A percentile compares a stretch with the other conserved stretches of the same genome.
Evolutionary conservation across 2,329 filamentous ascomycete genomes (phyloP).

Genomic region (Chrysoporthe deuterocubensis): DNA sequence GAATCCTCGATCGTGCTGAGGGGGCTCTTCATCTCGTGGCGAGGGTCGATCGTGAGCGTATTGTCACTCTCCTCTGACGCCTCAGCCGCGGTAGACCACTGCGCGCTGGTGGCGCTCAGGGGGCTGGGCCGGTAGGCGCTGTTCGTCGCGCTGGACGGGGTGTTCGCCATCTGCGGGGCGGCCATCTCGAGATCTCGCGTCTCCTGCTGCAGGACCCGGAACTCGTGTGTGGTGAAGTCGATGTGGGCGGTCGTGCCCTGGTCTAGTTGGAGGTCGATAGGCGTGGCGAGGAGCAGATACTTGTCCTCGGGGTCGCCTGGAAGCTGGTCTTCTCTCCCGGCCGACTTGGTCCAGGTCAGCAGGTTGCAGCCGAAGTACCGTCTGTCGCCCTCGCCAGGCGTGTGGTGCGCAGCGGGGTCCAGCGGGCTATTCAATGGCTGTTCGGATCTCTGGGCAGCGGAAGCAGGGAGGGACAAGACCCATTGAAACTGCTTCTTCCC

Average conservation of each 20-base stretch:
- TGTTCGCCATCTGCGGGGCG: neutral
- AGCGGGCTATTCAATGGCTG: slow-evolving; percentile 11
- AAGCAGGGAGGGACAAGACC: slow-evolving; percentile 46
- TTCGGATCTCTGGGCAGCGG: slow-evolving; percentile 23
- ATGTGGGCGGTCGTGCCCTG: slow-evolving; percentile 1
- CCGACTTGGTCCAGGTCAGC: slow-evolving; percentile 43
- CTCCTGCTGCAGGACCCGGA: slow-evolving; percentile 19
- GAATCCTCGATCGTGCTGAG: slow-evolving; percentile 60
- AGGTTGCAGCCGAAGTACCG: slow-evolving; percentile 46
- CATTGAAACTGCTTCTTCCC: slow-evolving; percentile 56
- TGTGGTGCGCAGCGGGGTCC: slow-evolving; percentile 2
- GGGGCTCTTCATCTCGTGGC: slow-evolving; percentile 14
- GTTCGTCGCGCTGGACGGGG: slow-evolving; percentile 6
- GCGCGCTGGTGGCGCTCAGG: slow-evolving; percentile 15
- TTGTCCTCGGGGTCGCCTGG: slow-evolving; percentile 40
- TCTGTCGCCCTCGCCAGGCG: slow-evolving; percentile 9
- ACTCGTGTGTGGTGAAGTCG: slow-evolving; percentile 19
- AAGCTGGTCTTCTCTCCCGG: slow-evolving; percentile 32
- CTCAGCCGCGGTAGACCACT: slow-evolving; percentile 24
- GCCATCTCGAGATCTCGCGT: slow-evolving; percentile 17
- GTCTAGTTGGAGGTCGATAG: slow-evolving; percentile 37
- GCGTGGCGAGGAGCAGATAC: slow-evolving; percentile 54
- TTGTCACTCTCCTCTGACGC: slow-evolving; percentile 27
- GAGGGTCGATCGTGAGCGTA: slow-evolving; percentile 21
- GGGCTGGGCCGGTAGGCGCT: slow-evolving; percentile 16